Conservation (phyloP, 768 basidiomycete genomes). For the Clitopilus hobsonii region DNA sequence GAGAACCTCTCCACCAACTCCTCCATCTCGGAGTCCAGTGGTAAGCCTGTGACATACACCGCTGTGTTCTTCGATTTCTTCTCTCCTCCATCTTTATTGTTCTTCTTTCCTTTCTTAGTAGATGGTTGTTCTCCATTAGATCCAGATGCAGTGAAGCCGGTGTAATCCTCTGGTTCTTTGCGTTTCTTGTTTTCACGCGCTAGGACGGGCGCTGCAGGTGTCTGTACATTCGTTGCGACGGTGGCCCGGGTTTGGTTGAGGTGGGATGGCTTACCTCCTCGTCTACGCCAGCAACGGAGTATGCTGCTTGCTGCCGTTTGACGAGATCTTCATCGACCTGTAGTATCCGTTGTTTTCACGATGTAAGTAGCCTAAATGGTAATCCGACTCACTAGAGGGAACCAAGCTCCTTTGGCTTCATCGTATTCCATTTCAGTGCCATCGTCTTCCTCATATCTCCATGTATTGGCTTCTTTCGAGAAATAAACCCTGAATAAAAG, state of each 20-base stretch:
- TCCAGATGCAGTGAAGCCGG: slow-evolving; percentile 41
- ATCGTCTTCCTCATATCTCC: slow-evolving; percentile 88
- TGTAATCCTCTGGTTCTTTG: slow-evolving; percentile 70
- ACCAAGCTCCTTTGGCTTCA: slow-evolving; percentile 68
- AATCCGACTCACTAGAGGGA: slow-evolving; percentile 73
- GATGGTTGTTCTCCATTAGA: slow-evolving; percentile 43
- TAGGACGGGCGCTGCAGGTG: slow-evolving; percentile 82
- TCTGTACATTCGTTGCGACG: slow-evolving; percentile 37
- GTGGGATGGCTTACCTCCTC: slow-evolving; percentile 63
- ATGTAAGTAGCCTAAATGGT: no score
- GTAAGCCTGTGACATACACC: slow-evolving; percentile 84
- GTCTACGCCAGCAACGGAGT: slow-evolving; percentile 89
- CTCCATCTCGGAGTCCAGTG: slow-evolving; percentile 64
- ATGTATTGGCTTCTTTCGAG: slow-evolving; percentile 68
- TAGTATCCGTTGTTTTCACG: no score
- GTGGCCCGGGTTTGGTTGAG: slow-evolving; percentile 14
- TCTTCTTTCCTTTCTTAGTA: slow-evolving; percentile 65
- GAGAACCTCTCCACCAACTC: slow-evolving; percentile 85
- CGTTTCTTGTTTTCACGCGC: slow-evolving; percentile 79
- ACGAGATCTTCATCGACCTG: slow-evolving; percentile 89
- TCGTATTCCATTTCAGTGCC: slow-evolving; percentile 92
- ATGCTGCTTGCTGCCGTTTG: slow-evolving; percentile 91
- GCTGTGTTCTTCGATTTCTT: slow-evolving; percentile 88
- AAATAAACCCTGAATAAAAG: slow-evolving; percentile 77
- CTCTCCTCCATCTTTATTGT: slow-evolving; percentile 47